phyloP scores from a whole-genome alignment of 2,329 filamentous ascomycete species.

The Fusarium pseudograminearum region DNA sequence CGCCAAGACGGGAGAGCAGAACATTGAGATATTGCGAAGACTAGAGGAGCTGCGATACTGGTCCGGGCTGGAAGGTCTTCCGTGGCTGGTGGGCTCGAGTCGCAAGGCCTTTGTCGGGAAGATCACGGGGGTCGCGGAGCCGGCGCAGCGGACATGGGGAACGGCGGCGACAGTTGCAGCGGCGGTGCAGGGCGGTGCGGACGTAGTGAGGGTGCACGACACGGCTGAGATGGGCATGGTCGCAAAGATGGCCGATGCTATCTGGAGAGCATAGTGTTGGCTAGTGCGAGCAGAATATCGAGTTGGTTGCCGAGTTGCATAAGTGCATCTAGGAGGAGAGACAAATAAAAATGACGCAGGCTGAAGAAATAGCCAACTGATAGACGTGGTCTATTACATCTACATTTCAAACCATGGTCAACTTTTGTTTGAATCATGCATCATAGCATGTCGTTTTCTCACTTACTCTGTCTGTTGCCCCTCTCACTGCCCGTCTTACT shows the following conservation, averaged over 20 bases:
- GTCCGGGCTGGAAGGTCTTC: slow-evolving; percentile 75
- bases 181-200: slow-evolving; percentile 86
- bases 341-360: neutral
- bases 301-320: slow-evolving; percentile 1
- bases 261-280: slow-evolving; percentile 71
- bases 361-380: neutral
- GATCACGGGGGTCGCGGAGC: slow-evolving; percentile 79
- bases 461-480: neutral
- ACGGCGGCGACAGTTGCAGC: slow-evolving; percentile 90
- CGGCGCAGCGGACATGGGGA: slow-evolving; percentile 80
- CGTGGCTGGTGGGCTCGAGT: slow-evolving; percentile 91
- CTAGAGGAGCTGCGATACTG: slow-evolving; percentile 73
- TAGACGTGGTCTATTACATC: slow-evolving; percentile 2
- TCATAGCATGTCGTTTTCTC: slow-evolving; percentile 8
- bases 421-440: neutral
- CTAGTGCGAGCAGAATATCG: neutral
- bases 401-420: neutral
- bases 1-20: slow-evolving; percentile 85
- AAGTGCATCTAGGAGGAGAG: neutral
- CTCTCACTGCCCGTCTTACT: neutral
- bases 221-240: slow-evolving; percentile 87
- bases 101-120: slow-evolving; percentile 90
- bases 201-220: slow-evolving; percentile 94
- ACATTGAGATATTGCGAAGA: slow-evolving; percentile 80
- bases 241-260: slow-evolving; percentile 90